A percentile compares a stretch with the other conserved stretches of the same genome.
phyloP scores from a whole-genome alignment of 1,284 basidiomycete species.

The Xanthoconium separans region DNA sequence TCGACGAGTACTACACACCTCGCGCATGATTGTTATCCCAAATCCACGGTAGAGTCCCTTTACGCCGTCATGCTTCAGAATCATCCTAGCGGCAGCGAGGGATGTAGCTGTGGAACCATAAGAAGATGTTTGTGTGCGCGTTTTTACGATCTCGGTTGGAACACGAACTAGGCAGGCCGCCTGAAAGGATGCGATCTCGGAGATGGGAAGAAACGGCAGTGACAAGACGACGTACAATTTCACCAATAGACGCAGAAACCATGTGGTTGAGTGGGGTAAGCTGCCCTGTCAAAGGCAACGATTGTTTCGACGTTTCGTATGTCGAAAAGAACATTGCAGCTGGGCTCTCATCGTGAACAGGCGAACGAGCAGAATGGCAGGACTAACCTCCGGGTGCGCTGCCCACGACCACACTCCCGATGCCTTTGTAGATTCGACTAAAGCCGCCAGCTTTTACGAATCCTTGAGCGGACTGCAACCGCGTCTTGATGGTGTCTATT shows the following conservation, averaged over 20 bases:
- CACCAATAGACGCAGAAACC: conserved; percentile 76
- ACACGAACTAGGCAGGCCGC: conserved; percentile 92
- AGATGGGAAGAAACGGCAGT: conserved; percentile 11
- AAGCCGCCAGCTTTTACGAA: conserved; percentile 89
- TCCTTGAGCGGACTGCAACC: conserved; percentile 86
- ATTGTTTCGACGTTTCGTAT: conserved; percentile 88
- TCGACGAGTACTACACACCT: conserved; percentile 45
- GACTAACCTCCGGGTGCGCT: conserved; percentile 90
- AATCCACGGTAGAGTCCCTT: conserved; percentile 80
- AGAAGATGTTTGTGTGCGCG: conserved; percentile 73
- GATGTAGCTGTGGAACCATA: conserved; percentile 60
- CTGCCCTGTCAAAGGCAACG: conserved; percentile 56
- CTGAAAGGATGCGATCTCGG: conserved; percentile 39
- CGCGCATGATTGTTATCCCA: conserved; percentile 74
- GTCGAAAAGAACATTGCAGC: conserved; percentile 95
- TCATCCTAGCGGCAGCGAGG: conserved; percentile 44
- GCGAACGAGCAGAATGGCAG: not conserved
- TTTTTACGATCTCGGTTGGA: conserved; percentile 93
- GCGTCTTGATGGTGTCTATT: conserved; percentile 95
- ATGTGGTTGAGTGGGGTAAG: conserved; percentile 77
- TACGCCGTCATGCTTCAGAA: conserved; percentile 59
- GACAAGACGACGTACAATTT: conserved; percentile 62
- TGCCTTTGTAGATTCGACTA: conserved; percentile 88
- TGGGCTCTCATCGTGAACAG: conserved; percentile 32
- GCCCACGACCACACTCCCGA: conserved; percentile 94